These are phyloP conservation scores for Entrophospora sp. DNA, from an alignment of 192 early-diverging fungal species.

Conservation along the genomic window DNA sequence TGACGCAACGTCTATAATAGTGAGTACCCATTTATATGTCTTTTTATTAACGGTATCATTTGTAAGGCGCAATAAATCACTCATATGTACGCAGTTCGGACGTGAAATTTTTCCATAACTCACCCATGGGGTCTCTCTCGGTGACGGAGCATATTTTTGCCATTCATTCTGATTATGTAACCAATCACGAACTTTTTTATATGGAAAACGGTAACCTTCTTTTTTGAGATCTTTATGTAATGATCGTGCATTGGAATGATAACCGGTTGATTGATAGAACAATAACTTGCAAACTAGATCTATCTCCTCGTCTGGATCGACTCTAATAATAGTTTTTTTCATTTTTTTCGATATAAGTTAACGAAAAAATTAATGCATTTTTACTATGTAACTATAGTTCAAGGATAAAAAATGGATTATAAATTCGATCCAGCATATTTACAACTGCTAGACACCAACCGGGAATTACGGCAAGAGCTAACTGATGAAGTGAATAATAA, in stretches of 20 bases:
- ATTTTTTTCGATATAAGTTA: neutral
- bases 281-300: too few species aligned
- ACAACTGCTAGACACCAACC: neutral
- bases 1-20: neutral
- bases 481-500: neutral
- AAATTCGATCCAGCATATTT: neutral
- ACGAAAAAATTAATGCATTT: too few species aligned
- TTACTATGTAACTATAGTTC: too few species aligned
- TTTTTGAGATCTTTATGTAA: neutral
- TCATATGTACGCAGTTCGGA: neutral
- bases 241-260: neutral
- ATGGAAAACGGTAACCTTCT: too few species aligned
- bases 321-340: neutral
- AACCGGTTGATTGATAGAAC: neutral
- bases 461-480: neutral
- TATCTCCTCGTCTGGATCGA: neutral
- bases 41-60: neutral
- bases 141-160: too few species aligned
- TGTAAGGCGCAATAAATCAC: neutral
- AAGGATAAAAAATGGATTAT: neutral
- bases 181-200: neutral
- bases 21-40: too few species aligned
- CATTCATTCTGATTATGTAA: neutral
- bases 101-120: neutral
- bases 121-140: too few species aligned